Base-by-base conservation (phyloP, 1,139 yeast genomes). In the Komagataea norvegica region DNA sequence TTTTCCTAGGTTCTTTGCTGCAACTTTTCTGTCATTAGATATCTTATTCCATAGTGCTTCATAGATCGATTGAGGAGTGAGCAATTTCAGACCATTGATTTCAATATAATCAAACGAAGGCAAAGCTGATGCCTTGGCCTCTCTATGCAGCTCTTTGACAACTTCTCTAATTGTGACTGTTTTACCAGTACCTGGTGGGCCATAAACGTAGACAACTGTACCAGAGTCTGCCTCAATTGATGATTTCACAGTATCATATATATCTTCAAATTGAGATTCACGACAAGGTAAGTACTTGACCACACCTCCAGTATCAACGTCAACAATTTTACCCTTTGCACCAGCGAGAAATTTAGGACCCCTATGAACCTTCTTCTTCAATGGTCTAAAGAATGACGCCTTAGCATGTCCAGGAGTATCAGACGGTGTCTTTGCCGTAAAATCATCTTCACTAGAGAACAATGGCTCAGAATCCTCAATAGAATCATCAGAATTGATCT, bases 181-280 rank as follows among this genome's bases (percentile, higher is more conserved):
- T 57, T 91, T 91, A 11, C 99, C 99, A 5, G 94, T 89, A 9
- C 99, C 99, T 0, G 99, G 98, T 0, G 96, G 88, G 2, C 99
- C 99, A 60, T 96, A 86, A 6, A 91, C 79, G 54, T 89, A 91
- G 6, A 91, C 64, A 52, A 96, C 86, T 15, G 91, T 75, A 0
- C 98, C 97, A 2, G 82, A 73, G 31, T 75, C 75, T 14, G 81
- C 73, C 38, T 72, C 71, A 24, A 91, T 76, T 1, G 96, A 87
- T 36, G 78, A 70, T 51, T 87, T 91, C n/a, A 91, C 59, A 34
- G 79, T 77, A 37, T 76, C 60, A 56, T 79, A 84, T 8, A 91
- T 65, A 40, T 80, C 73, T n/a, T 80, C 74, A 56, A 83, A 88
- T 56, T 91, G 96, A 25, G 75, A 74, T 47, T 88, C 97, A 45